These are phyloP conservation scores for Rhododendron ferrugineum DNA, from an alignment of 148 eudicot species.

Conservation along the genomic window DNA sequence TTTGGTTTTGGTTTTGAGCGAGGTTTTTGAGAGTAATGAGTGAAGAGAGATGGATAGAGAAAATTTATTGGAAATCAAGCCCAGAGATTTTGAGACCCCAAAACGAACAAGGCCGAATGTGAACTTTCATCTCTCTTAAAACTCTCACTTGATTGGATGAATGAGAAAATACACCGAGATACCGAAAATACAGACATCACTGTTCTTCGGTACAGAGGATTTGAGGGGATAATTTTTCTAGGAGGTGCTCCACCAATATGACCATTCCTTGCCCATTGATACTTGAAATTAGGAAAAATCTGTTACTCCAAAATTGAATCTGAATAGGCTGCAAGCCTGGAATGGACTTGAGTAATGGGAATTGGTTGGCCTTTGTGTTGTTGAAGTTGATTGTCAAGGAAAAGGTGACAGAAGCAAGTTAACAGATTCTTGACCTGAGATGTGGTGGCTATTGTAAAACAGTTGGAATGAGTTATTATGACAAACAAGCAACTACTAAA, in stretches of 20 bases:
- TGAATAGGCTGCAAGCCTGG: not conserved
- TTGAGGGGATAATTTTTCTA: not conserved
- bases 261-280: not conserved
- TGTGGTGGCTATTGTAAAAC: not conserved
- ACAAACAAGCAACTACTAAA: not conserved
- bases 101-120: no score
- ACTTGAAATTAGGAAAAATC: not conserved
- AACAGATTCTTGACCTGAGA: not conserved
- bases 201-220: not conserved
- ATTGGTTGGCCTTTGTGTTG: not conserved
- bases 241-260: not conserved
- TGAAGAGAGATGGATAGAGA: no score
- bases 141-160: no score
- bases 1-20: no score
- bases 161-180: no score
- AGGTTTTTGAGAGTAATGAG: no score
- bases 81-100: no score
- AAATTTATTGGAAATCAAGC: no score
- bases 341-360: not conserved
- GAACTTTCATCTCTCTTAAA: no score
- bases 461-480: not conserved
- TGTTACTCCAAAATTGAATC: not conserved
- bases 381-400: not conserved
- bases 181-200: no score
- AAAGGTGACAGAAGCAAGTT: not conserved